Conservation (phyloP, 306 rosid genomes). For the Gleditsia sinensis region DNA sequence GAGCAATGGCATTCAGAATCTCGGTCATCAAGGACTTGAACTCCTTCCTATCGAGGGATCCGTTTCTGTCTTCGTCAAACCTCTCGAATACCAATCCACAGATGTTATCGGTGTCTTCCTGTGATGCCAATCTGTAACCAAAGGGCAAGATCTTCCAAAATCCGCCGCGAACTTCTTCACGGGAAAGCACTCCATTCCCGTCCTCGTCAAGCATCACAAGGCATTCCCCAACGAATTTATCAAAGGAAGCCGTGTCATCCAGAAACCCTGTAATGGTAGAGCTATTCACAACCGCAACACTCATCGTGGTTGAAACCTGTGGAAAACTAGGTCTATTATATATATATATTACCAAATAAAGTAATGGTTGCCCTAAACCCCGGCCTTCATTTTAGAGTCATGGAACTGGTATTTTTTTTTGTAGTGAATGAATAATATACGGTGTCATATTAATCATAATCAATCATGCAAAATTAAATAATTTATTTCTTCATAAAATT, state of each 20-base stretch:
- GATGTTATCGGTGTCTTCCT: slow-evolving; percentile 18
- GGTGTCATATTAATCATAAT: too few relatives aligned
- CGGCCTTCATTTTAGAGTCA: too few relatives aligned
- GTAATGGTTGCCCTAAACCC: too few relatives aligned
- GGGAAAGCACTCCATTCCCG: slow-evolving; percentile 49
- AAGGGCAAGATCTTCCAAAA: slow-evolving; percentile 46
- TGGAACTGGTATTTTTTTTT: too few relatives aligned
- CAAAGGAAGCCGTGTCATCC: slow-evolving; percentile 42
- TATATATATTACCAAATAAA: too few relatives aligned
- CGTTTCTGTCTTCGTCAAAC: slow-evolving; percentile 55
- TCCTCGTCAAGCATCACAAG: slow-evolving; percentile 45
- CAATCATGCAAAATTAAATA: too few relatives aligned
- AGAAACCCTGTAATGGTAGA: slow-evolving; percentile 44
- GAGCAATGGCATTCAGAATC: slow-evolving; percentile 63
- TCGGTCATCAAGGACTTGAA: slow-evolving; percentile 53
- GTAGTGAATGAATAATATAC: too few relatives aligned
- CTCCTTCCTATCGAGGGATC: slow-evolving; percentile 39
- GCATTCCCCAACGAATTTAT: slow-evolving; percentile 42
- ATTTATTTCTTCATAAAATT: too few relatives aligned
- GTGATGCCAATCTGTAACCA: slow-evolving; percentile 35
- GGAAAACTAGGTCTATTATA: too few relatives aligned
- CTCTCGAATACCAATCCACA: slow-evolving; percentile 42
- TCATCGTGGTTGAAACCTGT: slow-evolving; percentile 48
- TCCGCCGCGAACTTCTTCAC: slow-evolving; percentile 40
- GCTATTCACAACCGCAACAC: slow-evolving; percentile 46